phyloP scores from a whole-genome alignment of 768 basidiomycete genomes.

The Plicaturopsis crispa region DNA sequence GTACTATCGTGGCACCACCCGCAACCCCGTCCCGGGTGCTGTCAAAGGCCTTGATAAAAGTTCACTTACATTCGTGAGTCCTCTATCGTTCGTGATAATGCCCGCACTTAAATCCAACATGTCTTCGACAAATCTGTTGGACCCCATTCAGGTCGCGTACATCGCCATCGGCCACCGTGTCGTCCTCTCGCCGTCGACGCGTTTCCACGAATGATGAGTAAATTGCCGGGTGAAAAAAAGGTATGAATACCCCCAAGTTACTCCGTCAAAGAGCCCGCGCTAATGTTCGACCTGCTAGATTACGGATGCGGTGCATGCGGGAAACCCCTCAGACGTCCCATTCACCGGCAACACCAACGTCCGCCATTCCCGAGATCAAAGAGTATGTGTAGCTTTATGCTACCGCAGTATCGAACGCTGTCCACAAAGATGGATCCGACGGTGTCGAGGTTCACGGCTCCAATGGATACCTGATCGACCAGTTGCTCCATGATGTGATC shows the following conservation, averaged over 20 bases:
- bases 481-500: slow-evolving; percentile 28
- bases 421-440: slow-evolving; percentile 33
- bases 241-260: too few species aligned
- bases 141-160: slow-evolving; percentile 21
- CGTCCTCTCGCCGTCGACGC: slow-evolving; percentile 29
- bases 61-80: too few species aligned
- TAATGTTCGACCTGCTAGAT: too few species aligned
- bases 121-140: slow-evolving; percentile 19
- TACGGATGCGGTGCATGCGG: slow-evolving; percentile 47
- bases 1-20: too few species aligned
- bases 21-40: too few species aligned
- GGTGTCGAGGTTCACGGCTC: slow-evolving; percentile 25
- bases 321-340: slow-evolving; percentile 27
- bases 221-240: slow-evolving; percentile 26
- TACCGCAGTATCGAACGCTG: slow-evolving; percentile 21
- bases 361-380: slow-evolving; percentile 20
- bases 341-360: slow-evolving; percentile 3
- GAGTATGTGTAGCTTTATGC: slow-evolving; percentile 18
- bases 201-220: slow-evolving; percentile 17
- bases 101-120: too few species aligned
- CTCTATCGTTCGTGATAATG: too few species aligned
- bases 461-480: slow-evolving; percentile 24
- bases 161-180: slow-evolving; percentile 24
- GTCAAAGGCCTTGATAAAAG: too few species aligned
- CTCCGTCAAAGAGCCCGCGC: slow-evolving; percentile 1